Evolutionary conservation across 345 rosid species (phyloP).

Genomic region (Populus pruinosa): DNA sequence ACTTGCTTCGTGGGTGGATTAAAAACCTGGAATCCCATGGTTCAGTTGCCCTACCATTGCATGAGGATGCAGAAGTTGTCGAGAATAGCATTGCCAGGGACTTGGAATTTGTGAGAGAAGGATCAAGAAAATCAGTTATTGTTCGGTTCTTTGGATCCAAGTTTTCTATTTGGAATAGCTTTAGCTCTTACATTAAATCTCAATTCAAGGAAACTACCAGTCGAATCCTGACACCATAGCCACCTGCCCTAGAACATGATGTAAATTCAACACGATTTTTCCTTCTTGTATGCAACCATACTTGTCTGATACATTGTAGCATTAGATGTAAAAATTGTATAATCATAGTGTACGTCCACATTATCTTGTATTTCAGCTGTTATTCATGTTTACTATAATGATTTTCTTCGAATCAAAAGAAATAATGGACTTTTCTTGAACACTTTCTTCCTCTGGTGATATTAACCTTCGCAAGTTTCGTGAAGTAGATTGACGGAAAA

Average conservation of each 20-base stretch:
- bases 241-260: not conserved
- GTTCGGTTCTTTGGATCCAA: conserved; percentile 50
- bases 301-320: not conserved
- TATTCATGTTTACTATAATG: not conserved
- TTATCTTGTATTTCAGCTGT: not conserved
- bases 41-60: conserved; percentile 50
- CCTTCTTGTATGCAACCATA: not conserved
- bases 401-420: not conserved
- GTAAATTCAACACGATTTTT: conserved; percentile 9
- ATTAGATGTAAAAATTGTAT: not conserved
- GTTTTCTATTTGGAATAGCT: conserved; percentile 47
- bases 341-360: not conserved
- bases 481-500: too few species aligned
- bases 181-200: conserved; percentile 39
- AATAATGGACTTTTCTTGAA: not conserved
- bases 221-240: conserved; percentile 19
- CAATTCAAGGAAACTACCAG: conserved; percentile 26
- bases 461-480: too few species aligned
- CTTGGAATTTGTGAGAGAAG: conserved; percentile 67
- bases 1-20: conserved; percentile 80
- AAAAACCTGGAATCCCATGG: conserved; percentile 67
- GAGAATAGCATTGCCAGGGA: conserved; percentile 36
- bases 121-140: conserved; percentile 45
- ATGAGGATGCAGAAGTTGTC: conserved; percentile 42
- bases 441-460: not conserved